Percentiles rank a stretch among this genome's conserved stretches.
phyloP scores from a whole-genome alignment of 2,329 filamentous ascomycete genomes.

The Karstenula rhodostoma region DNA sequence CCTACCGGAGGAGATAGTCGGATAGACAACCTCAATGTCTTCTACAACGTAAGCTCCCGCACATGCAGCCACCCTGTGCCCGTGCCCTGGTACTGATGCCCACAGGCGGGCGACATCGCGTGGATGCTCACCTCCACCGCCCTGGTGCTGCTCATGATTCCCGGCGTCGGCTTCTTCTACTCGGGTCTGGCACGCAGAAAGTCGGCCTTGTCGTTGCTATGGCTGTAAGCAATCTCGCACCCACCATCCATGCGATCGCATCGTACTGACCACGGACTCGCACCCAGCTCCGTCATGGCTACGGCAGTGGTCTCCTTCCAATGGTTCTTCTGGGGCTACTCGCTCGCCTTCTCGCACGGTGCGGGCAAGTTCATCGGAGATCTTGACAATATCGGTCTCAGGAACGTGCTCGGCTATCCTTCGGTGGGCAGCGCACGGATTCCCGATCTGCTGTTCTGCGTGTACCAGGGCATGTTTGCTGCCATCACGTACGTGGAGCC shows the following conservation, averaged over 20 bases:
- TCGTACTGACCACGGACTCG: background rate
- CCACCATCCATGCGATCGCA: background rate
- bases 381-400: conserved; percentile 81
- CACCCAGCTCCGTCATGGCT: conserved; percentile 71
- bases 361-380: conserved; percentile 80
- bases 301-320: conserved; percentile 83
- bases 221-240: conserved; percentile 58
- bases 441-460: conserved; percentile 83
- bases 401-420: conserved; percentile 75
- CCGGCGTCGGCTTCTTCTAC: conserved; percentile 94
- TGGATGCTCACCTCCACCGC: conserved; percentile 81
- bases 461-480: conserved; percentile 91
- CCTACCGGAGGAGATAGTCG: conserved; percentile 72
- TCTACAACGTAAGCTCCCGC: conserved; percentile 71
- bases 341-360: conserved; percentile 80
- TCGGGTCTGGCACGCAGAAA: conserved; percentile 88
- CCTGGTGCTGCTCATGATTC: conserved; percentile 90
- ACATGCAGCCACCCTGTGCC: conserved; percentile 19
- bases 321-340: conserved; percentile 97
- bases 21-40: conserved; percentile 79
- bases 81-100: conserved; percentile 35
- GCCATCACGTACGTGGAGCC: conserved; percentile 75
- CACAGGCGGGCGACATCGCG: conserved; percentile 78
- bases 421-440: conserved; percentile 77
- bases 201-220: conserved; percentile 85